Evolutionary conservation across 2,329 filamentous ascomycete genomes (phyloP), one percentile per base, ranked within the genome.

Genomic region (Xylariaceae sp.): DNA sequence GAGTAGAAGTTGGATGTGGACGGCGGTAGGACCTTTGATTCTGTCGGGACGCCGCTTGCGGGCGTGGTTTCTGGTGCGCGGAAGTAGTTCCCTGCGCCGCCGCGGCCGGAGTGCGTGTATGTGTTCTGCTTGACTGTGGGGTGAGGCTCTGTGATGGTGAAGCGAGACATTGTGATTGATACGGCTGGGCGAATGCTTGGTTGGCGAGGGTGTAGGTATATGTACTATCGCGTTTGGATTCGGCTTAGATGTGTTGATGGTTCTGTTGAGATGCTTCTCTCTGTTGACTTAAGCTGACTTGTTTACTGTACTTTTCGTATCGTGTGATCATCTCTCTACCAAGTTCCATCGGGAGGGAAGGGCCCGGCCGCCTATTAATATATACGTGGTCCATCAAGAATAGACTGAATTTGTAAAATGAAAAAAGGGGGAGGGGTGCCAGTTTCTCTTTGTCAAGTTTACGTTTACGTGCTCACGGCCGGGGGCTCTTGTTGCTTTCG

Each of bases 11-110:
- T 76, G 55, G 74, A 69, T 41, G 74, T 58, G 60, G 65, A 64
- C 67, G 70, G 61, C 62, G 76, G 59, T 58, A 71, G 72, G 45
- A 77, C 75, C 56, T 78, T 74, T 54, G 72, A 62, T 55, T 69
- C 64, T 49, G 73, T 71, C 18, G 76, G 71, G 7, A 81, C 69
- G 55, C 79, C 72, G n/a, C 72, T 67, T 22, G 73, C 67, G 32
- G 72, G 63, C 12, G 74, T 71, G 47, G 73, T 74, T 30, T 57
- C 61, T 5, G 75, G 70, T 12, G 74, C 72, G 53, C 76, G 77
- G 70, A 77, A 76, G 66, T 74, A 76, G 74, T 83, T 83, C 61
- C 80, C 80, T 2, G 76, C 76, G 54, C 80, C 80, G 60, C 80
- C 80, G 49, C 80, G 79, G 60, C 80, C 80, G 6, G 76, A 74